A percentile compares a stretch with the other conserved stretches of the same genome.
phyloP scores from a whole-genome alignment of 2,329 filamentous ascomycete genomes.

The Xylariaceae sp. region DNA sequence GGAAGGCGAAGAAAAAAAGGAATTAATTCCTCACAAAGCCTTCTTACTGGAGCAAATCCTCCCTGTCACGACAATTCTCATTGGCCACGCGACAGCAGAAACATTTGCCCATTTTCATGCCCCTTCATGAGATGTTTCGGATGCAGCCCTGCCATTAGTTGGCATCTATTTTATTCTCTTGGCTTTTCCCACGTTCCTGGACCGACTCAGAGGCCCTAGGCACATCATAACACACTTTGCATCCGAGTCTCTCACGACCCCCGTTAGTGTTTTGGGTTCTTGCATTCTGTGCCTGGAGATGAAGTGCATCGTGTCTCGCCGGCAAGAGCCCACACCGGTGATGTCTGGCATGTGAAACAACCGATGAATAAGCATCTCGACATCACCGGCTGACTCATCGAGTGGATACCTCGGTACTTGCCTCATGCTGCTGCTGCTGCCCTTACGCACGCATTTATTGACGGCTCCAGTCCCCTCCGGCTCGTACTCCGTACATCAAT shows the following conservation, averaged over 20 bases:
- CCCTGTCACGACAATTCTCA: slow-evolving; percentile 2
- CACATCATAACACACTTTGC: not conserved
- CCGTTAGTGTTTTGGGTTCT: too few relatives aligned
- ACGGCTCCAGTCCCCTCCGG: too few relatives aligned
- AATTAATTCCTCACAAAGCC: not conserved
- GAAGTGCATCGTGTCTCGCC: not conserved
- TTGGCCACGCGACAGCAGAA: slow-evolving; percentile 6
- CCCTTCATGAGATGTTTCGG: not conserved
- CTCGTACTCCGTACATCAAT: too few relatives aligned
- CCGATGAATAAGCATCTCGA: not conserved
- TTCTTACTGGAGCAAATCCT: not conserved
- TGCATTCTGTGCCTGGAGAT: not conserved
- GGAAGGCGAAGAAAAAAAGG: too few relatives aligned
- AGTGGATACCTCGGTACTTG: too few relatives aligned
- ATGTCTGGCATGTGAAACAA: not conserved
- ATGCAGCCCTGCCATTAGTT: slow-evolving; percentile 17
- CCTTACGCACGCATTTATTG: too few relatives aligned
- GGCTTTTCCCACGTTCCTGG: slow-evolving; percentile 10
- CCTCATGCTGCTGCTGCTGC: too few relatives aligned
- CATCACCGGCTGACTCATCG: not conserved
- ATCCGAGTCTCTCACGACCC: too few relatives aligned
- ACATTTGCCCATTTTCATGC: not conserved
- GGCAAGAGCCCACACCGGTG: not conserved
- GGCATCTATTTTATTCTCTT: slow-evolving; percentile 1
- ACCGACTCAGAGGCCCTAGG: not conserved